phyloP scores from a whole-genome alignment of 1,139 yeast genomes.

The Debaryomycetaceae sp. region DNA sequence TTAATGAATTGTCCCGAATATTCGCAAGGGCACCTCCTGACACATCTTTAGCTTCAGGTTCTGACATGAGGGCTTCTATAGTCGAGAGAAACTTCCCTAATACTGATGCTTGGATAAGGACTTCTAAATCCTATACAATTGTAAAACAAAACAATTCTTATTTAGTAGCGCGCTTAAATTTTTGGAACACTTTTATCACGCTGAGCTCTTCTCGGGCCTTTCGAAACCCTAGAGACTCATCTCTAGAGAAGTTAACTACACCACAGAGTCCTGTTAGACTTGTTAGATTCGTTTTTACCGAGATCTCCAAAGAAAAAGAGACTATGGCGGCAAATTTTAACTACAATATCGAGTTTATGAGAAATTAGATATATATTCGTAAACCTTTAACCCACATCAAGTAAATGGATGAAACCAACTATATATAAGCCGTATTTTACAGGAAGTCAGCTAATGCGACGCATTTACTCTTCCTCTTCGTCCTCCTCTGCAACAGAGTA shows the following conservation, averaged over 20 bases:
- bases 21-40: neutral
- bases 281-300: too few species aligned
- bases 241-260: too few species aligned
- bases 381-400: neutral
- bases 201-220: too few species aligned
- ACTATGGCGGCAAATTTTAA: too few species aligned
- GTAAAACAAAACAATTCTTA: neutral
- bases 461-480: constrained; percentile 71
- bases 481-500: constrained; percentile 96
- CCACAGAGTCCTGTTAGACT: too few species aligned
- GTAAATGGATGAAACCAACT: neutral
- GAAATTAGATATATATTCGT: neutral
- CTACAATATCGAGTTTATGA: neutral
- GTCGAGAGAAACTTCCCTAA: too few species aligned
- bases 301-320: too few species aligned
- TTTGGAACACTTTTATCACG: too few species aligned
- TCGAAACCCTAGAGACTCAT: too few species aligned
- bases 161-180: neutral
- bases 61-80: neutral
- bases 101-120: too few species aligned
- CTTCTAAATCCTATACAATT: neutral
- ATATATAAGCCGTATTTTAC: neutral
- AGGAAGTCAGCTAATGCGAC: constrained; percentile 59
- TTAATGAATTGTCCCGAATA: neutral
- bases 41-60: neutral